phyloP scores from a whole-genome alignment of 352 stramenopile species.

The Phytopythium boreale region DNA sequence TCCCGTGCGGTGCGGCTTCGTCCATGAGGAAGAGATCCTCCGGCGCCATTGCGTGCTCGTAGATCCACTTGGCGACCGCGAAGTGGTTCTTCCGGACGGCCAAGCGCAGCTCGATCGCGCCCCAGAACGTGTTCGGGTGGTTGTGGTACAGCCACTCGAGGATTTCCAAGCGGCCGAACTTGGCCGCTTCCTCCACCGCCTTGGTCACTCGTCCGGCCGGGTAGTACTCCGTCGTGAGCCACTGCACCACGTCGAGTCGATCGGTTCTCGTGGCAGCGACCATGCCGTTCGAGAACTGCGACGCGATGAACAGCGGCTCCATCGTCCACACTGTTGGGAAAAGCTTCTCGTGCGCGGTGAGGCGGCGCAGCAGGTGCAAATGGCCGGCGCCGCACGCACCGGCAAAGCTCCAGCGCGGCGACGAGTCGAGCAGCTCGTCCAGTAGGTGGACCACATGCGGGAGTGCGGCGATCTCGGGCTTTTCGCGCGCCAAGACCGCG shows the following conservation, averaged over 20 bases:
- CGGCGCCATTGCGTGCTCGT: slow-evolving; percentile 21
- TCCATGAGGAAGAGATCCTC: slow-evolving; percentile 15
- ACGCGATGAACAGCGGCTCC: slow-evolving; percentile 3
- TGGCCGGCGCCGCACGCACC: slow-evolving; percentile 10
- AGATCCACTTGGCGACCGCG: slow-evolving; percentile 31
- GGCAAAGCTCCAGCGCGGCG: slow-evolving; percentile 16
- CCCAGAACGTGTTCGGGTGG: slow-evolving; percentile 25
- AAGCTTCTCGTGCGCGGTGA: slow-evolving; percentile 8
- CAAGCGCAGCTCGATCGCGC: slow-evolving; percentile 22
- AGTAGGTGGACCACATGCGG: slow-evolving; percentile 27
- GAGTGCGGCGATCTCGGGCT: slow-evolving; percentile 20
- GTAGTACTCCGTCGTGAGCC: slow-evolving; percentile 17
- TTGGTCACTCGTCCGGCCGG: slow-evolving; percentile 21
- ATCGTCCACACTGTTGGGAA: neutral
- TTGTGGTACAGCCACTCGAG: slow-evolving; percentile 30
- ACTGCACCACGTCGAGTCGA: slow-evolving; percentile 22
- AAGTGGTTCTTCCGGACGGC: slow-evolving; percentile 32
- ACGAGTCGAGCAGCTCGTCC: slow-evolving; percentile 26
- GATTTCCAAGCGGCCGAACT: slow-evolving; percentile 20
- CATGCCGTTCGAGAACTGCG: slow-evolving; percentile 9
- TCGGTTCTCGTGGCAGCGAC: slow-evolving; percentile 12
- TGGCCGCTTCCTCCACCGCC: slow-evolving; percentile 27
- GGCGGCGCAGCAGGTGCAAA: slow-evolving; percentile 19
- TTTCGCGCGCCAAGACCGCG: slow-evolving; percentile 13
- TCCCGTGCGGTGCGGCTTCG: slow-evolving; percentile 29